Percentiles rank a stretch among this genome's conserved stretches.
phyloP scores from a whole-genome alignment of 257 asterid species.

The Solanum pimpinellifolium region DNA sequence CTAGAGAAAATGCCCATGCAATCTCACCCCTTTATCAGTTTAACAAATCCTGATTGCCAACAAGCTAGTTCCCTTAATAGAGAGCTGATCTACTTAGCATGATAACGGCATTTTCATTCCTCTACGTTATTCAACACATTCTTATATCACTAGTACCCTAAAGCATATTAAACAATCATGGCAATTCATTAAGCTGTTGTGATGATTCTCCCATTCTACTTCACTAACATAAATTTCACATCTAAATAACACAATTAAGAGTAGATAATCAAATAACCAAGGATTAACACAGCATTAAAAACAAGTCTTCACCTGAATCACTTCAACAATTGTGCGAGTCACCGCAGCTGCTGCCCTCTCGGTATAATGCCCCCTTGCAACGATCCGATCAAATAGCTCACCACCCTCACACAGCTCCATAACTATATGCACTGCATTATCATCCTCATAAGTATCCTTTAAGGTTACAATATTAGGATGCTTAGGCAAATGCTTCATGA shows the following conservation, averaged over 20 bases:
- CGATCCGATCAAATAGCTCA: conserved; percentile 39
- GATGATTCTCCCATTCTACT: not conserved
- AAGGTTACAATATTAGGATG: conserved; percentile 31
- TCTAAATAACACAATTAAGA: not conserved
- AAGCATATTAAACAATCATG: not conserved
- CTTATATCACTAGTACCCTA: not conserved
- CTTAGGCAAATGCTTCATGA: conserved; percentile 34
- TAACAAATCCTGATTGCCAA: not conserved
- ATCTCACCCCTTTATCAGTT: not conserved
- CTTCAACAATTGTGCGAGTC: conserved; percentile 39
- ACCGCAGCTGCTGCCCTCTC: conserved; percentile 45
- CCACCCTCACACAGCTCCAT: conserved; percentile 52
- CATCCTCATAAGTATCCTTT: conserved; percentile 42
- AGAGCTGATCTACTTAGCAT: not conserved
- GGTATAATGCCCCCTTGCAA: conserved; percentile 40
- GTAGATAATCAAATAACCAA: not conserved
- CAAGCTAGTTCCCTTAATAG: not conserved
- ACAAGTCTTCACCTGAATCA: conserved; percentile 28
- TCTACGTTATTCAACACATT: not conserved
- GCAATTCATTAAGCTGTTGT: not conserved
- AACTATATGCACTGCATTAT: conserved; percentile 36
- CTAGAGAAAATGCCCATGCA: not conserved
- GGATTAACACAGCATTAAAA: not conserved
- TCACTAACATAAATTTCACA: not conserved
- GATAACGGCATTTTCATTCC: not conserved